These are phyloP conservation scores for Margaritispora aquatica DNA, from an alignment of 495 filamentous ascomycete genomes.

Conservation along the genomic window DNA sequence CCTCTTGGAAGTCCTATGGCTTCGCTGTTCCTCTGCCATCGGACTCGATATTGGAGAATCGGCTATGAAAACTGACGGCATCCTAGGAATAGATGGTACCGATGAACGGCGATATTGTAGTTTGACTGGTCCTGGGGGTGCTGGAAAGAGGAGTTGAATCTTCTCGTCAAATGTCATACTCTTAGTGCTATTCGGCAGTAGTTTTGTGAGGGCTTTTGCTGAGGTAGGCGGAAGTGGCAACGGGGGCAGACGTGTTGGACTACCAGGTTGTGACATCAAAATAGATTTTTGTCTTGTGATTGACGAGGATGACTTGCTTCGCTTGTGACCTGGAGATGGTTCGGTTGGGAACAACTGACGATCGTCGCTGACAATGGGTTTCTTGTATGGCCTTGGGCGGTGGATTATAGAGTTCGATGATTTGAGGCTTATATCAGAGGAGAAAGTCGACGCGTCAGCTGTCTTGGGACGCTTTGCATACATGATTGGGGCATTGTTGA, in stretches of 20 bases:
- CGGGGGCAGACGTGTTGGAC: constrained; percentile 40
- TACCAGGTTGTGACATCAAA: constrained; percentile 35
- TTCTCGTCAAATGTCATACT: constrained; percentile 49
- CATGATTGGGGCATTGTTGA: constrained; percentile 30
- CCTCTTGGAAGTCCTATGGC: constrained; percentile 16
- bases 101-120: constrained; percentile 30
- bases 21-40: constrained; percentile 1
- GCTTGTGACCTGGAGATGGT: constrained; percentile 31
- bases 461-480: constrained; percentile 13
- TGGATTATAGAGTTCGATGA: constrained; percentile 33
- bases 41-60: constrained; percentile 9
- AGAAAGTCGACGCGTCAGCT: constrained; percentile 1
- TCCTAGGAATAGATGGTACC: constrained; percentile 29
- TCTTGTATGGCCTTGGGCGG: constrained; percentile 44
- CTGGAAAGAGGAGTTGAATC: constrained; percentile 40
- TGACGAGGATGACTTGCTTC: constrained; percentile 40
- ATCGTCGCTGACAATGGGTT: constrained; percentile 31
- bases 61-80: constrained; percentile 16
- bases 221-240: constrained; percentile 33
- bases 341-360: constrained; percentile 36
- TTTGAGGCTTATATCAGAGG: constrained; percentile 23
- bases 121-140: constrained; percentile 26
- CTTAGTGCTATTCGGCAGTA: constrained; percentile 39
- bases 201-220: constrained; percentile 24
- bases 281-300: constrained; percentile 36